Conservation (phyloP, 805 yeast genomes). For the Yarrowia sp. region DNA sequence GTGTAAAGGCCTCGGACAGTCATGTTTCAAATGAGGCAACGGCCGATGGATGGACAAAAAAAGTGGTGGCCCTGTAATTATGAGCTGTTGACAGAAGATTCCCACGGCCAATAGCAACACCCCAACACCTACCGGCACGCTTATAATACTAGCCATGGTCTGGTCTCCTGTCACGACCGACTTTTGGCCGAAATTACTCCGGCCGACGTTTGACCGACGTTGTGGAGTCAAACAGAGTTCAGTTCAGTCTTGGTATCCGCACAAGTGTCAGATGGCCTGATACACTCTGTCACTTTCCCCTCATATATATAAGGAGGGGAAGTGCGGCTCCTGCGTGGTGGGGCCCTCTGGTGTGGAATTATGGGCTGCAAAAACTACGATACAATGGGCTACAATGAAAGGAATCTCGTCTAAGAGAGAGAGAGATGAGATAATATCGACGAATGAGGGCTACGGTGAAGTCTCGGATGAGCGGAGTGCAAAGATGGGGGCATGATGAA, state of each 20-base stretch:
- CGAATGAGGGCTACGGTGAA: too few species aligned
- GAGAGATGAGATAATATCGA: background rate
- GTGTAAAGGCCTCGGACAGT: background rate
- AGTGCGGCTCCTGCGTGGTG: slow-evolving; percentile 37
- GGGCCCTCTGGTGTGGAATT: background rate
- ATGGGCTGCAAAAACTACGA: background rate
- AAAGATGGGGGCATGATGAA: too few species aligned
- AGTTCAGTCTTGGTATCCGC: slow-evolving; percentile 19
- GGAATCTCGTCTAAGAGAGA: too few species aligned
- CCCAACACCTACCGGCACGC: background rate
- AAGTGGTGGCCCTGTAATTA: too few species aligned
- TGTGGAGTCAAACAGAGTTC: slow-evolving; percentile 8
- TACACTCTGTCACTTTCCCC: slow-evolving; percentile 13
- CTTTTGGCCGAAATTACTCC: background rate
- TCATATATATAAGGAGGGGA: slow-evolving; percentile 28
- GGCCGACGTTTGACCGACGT: background rate
- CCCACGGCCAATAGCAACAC: too few species aligned
- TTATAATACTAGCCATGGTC: background rate
- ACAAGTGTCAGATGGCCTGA: slow-evolving; percentile 10
- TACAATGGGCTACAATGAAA: too few species aligned
- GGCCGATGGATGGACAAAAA: too few species aligned
- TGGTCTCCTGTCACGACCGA: background rate
- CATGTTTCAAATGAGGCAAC: background rate
- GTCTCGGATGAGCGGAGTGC: too few species aligned
- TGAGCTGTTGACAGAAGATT: too few species aligned